These are phyloP conservation scores for Paramecium octaurelia DNA, from an alignment of 73 alveolate species.

Conservation along the genomic window DNA sequence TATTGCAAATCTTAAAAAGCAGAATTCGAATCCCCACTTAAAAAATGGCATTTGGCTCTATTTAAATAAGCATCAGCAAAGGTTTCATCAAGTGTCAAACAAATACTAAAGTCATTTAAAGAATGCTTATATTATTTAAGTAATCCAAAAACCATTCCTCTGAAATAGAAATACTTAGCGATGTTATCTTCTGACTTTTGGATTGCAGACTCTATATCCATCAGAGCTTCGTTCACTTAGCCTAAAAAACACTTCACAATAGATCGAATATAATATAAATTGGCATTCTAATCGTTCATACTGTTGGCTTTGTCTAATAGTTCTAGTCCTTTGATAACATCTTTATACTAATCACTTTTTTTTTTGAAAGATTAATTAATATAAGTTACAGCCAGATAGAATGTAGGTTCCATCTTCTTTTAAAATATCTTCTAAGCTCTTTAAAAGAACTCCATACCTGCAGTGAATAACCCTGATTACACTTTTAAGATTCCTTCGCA, in stretches of 20 bases:
- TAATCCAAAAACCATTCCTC: slow-evolving; percentile 62
- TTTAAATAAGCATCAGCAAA: slow-evolving; percentile 61
- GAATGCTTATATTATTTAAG: slow-evolving; percentile 50
- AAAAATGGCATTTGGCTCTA: slow-evolving; percentile 60
- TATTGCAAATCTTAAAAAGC: slow-evolving; percentile 62
- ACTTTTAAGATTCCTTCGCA: slow-evolving; percentile 65
- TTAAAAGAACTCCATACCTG: slow-evolving; percentile 50
- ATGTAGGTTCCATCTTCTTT: slow-evolving; percentile 66
- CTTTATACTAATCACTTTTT: neutral
- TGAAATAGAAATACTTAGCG: slow-evolving; percentile 45
- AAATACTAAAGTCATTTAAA: slow-evolving; percentile 55
- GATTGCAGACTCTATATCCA: slow-evolving; percentile 63
- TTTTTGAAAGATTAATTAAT: slow-evolving; percentile 44
- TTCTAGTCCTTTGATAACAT: slow-evolving; percentile 40
- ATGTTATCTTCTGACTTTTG: slow-evolving; percentile 67
- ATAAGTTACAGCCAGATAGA: slow-evolving; percentile 57
- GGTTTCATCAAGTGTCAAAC: slow-evolving; percentile 55
- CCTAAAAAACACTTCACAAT: slow-evolving; percentile 57
- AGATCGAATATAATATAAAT: slow-evolving; percentile 58
- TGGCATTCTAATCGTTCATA: slow-evolving; percentile 56
- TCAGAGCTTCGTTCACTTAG: slow-evolving; percentile 34
- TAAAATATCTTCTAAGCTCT: slow-evolving; percentile 58
- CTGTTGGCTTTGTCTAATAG: slow-evolving; percentile 52
- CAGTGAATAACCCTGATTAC: slow-evolving; percentile 16
- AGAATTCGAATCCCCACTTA: slow-evolving; percentile 53